A percentile compares a stretch with the other conserved stretches of the same genome.
Conservation (phyloP, 257 asterid species). For the Voacanga thouarsii region DNA sequence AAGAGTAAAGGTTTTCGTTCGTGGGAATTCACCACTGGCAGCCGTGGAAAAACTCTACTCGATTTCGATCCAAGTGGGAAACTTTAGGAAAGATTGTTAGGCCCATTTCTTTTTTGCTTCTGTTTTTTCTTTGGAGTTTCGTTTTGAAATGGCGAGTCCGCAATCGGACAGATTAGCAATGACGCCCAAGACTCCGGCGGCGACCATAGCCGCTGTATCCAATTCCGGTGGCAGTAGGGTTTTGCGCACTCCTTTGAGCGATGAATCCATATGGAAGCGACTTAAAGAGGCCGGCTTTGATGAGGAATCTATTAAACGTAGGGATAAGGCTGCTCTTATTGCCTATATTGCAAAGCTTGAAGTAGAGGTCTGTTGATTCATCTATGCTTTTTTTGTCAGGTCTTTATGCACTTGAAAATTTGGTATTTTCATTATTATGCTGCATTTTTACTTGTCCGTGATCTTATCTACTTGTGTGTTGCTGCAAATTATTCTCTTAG, state of each 20-base stretch:
- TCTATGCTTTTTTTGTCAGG: background rate
- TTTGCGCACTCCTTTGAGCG: slow-evolving; percentile 64
- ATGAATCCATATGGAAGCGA: slow-evolving; percentile 75
- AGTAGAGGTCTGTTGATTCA: slow-evolving; percentile 54
- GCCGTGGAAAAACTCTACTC: slow-evolving; percentile 10
- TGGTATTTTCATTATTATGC: too few species aligned
- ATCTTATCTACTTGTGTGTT: background rate
- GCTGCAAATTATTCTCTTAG: background rate
- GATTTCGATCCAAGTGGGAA: background rate
- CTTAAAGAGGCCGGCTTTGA: slow-evolving; percentile 88
- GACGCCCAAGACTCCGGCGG: slow-evolving; percentile 46
- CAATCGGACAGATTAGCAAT: slow-evolving; percentile 51
- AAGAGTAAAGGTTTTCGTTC: slow-evolving; percentile 8
- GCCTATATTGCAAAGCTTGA: slow-evolving; percentile 87
- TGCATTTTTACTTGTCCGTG: background rate
- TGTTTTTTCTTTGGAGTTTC: background rate
- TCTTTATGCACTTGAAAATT: too few species aligned
- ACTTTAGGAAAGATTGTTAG: background rate
- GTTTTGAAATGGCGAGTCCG: slow-evolving; percentile 46
- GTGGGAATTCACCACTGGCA: slow-evolving; percentile 31
- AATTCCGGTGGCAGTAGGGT: slow-evolving; percentile 39
- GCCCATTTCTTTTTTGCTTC: background rate
- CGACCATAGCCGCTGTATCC: slow-evolving; percentile 30
- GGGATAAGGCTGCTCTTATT: slow-evolving; percentile 87
- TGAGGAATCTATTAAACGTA: slow-evolving; percentile 85